Evolutionary conservation across 2,329 filamentous ascomycete genomes (phyloP).

Genomic region (Aspergillus sp.): DNA sequence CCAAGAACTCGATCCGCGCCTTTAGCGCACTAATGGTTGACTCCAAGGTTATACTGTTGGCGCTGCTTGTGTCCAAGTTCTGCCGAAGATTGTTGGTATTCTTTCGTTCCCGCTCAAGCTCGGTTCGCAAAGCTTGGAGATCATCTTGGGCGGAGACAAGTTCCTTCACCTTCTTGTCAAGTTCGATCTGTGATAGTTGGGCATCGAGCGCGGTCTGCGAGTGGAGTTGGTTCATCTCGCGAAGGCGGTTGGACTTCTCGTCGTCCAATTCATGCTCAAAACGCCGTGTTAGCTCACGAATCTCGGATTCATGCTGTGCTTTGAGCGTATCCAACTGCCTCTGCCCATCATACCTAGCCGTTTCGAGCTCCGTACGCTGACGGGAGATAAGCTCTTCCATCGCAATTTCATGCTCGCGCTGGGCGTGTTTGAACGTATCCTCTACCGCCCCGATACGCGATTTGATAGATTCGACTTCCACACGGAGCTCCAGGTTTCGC

Average conservation of each 20-base stretch:
- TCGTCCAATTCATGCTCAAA: slow-evolving; percentile 68
- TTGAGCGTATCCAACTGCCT: slow-evolving; percentile 59
- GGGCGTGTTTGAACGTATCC: slow-evolving; percentile 52
- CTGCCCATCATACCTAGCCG: slow-evolving; percentile 43
- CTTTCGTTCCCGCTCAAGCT: slow-evolving; percentile 63
- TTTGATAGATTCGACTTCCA: slow-evolving; percentile 66
- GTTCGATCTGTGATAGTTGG: slow-evolving; percentile 43
- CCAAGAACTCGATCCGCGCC: slow-evolving; percentile 83
- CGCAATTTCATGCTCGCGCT: slow-evolving; percentile 53
- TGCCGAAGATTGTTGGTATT: slow-evolving; percentile 59
- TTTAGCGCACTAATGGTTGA: slow-evolving; percentile 72
- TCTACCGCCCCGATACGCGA: slow-evolving; percentile 52
- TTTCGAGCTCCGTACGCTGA: slow-evolving; percentile 46
- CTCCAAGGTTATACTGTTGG: slow-evolving; percentile 67
- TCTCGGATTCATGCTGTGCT: slow-evolving; percentile 65
- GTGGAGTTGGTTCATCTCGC: slow-evolving; percentile 40
- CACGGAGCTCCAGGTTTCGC: slow-evolving; percentile 57
- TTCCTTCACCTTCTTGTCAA: slow-evolving; percentile 57
- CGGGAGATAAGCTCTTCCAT: slow-evolving; percentile 55
- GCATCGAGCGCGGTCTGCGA: slow-evolving; percentile 38
- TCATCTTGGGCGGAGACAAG: slow-evolving; percentile 45
- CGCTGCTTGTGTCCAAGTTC: slow-evolving; percentile 60
- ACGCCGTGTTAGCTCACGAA: slow-evolving; percentile 64
- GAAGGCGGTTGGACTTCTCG: slow-evolving; percentile 46
- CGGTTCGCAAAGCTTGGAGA: slow-evolving; percentile 43